Evolutionary conservation across 164 flowering plant genomes (phyloP).

Genomic region (Echeveria elegans): DNA sequence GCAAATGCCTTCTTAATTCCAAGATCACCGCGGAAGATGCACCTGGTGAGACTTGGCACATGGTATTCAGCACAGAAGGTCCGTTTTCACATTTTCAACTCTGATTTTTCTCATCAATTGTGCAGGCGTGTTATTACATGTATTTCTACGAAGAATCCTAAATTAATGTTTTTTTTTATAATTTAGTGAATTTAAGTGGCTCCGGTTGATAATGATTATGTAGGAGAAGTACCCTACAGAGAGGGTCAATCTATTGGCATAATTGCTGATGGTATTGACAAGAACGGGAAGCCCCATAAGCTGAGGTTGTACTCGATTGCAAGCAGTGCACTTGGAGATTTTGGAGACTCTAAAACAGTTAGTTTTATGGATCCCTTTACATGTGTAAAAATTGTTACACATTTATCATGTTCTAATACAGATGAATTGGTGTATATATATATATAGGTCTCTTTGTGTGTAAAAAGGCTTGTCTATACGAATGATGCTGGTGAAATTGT

Average conservation of each 20-base stretch:
- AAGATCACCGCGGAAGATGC: constrained; percentile 76
- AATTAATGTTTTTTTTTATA: too few species aligned
- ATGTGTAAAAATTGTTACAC: not conserved
- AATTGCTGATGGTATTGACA: constrained; percentile 80
- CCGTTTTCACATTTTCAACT: too few species aligned
- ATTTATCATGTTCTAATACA: not conserved
- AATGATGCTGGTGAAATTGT: constrained; percentile 83
- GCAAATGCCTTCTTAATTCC: constrained; percentile 62
- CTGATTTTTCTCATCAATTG: too few species aligned
- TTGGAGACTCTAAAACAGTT: constrained; percentile 98
- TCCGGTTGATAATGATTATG: not conserved
- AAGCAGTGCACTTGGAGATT: constrained; percentile 98
- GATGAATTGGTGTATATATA: not conserved
- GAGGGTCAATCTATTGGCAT: constrained; percentile 97
- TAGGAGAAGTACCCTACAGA: constrained; percentile 87
- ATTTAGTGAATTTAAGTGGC: not conserved
- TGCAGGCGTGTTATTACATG: too few species aligned
- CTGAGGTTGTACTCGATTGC: constrained; percentile 94
- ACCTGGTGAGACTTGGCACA: constrained; percentile 80
- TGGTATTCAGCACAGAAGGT: constrained; percentile 79
- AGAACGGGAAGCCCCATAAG: constrained; percentile 96
- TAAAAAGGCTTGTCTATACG: constrained; percentile 87
- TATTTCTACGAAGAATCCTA: too few species aligned
- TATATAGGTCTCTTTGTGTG: constrained; percentile 81
- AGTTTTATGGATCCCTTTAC: constrained; percentile 17